Evolutionary conservation across 106 monocot species (phyloP).

Genomic region (Apostasia ramifera): DNA sequence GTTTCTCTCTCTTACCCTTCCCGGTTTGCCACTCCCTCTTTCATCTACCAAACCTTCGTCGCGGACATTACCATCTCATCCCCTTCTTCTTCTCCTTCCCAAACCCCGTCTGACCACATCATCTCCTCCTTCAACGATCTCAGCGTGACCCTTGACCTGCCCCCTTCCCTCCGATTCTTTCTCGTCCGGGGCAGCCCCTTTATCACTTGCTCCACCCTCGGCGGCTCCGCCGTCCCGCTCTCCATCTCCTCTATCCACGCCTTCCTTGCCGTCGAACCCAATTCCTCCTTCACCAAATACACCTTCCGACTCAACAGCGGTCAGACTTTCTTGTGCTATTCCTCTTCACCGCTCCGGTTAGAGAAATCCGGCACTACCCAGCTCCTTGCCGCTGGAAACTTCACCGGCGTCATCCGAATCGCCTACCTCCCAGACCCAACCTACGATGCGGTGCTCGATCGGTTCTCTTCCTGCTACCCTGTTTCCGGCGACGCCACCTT

Average conservation of each 20-base stretch:
- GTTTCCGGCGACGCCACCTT: conserved; percentile 63
- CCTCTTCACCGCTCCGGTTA: conserved; percentile 67
- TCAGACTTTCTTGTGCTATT: conserved; percentile 66
- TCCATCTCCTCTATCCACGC: conserved; percentile 51
- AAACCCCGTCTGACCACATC: conserved; percentile 14
- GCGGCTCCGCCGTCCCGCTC: conserved; percentile 14
- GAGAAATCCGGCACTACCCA: conserved; percentile 19
- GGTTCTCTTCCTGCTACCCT: conserved; percentile 69
- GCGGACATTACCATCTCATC: conserved; percentile 69
- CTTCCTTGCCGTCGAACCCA: conserved; percentile 38
- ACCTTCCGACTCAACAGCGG: conserved; percentile 49
- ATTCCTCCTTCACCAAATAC: conserved; percentile 54
- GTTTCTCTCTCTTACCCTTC: conserved; percentile 43
- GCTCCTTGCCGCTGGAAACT: conserved; percentile 18
- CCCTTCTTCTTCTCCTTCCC: not conserved
- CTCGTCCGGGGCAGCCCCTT: conserved; percentile 84
- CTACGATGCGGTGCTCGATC: conserved; percentile 58
- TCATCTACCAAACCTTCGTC: conserved; percentile 86
- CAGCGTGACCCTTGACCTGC: conserved; percentile 74
- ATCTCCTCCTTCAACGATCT: conserved; percentile 80
- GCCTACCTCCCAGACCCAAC: conserved; percentile 43
- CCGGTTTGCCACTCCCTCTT: conserved; percentile 22
- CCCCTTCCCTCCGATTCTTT: conserved; percentile 61
- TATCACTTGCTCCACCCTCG: conserved; percentile 48
- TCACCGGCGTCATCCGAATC: conserved; percentile 52